Percentiles rank a stretch among this genome's conserved stretches.
Evolutionary conservation across 768 basidiomycete genomes (phyloP).

Genomic region (Leccinellum albellum): DNA sequence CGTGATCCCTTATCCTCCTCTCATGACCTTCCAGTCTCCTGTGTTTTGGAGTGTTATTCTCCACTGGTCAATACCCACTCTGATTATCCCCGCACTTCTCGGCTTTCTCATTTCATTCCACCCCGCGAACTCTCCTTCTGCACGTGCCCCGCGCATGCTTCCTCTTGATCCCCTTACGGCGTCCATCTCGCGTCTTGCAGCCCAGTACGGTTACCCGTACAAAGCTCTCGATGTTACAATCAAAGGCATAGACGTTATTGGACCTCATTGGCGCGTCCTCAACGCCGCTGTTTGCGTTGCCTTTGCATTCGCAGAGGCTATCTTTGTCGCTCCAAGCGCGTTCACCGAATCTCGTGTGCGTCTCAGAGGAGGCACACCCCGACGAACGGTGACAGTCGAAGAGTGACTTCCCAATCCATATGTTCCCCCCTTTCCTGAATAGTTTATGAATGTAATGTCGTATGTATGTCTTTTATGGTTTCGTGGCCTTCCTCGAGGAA

Average conservation of each 20-base stretch:
- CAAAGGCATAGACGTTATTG: conserved; percentile 51
- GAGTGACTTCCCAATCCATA: conserved; percentile 8
- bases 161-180: conserved; percentile 61
- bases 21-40: conserved; percentile 39
- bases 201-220: conserved; percentile 57
- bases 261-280: conserved; percentile 52
- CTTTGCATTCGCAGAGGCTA: conserved; percentile 67
- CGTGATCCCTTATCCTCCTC: conserved; percentile 47
- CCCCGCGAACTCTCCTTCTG: conserved; percentile 33
- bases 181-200: conserved; percentile 60
- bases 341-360: conserved; percentile 30
- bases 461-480: conserved; percentile 2
- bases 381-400: conserved; percentile 20
- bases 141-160: conserved; percentile 20
- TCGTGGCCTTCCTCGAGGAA: not conserved
- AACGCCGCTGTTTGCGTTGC: conserved; percentile 53
- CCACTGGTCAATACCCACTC: conserved; percentile 61
- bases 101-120: conserved; percentile 64
- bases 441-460: not conserved
- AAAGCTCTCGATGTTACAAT: conserved; percentile 15
- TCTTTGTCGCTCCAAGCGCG: conserved; percentile 44
- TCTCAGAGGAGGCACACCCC: conserved; percentile 20
- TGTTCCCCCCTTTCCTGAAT: not conserved
- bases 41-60: conserved; percentile 53
- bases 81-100: conserved; percentile 54